Percentiles rank a stretch among this genome's conserved stretches.
phyloP scores from a whole-genome alignment of 176 grass and related monocot species.

The Juncus effusus region DNA sequence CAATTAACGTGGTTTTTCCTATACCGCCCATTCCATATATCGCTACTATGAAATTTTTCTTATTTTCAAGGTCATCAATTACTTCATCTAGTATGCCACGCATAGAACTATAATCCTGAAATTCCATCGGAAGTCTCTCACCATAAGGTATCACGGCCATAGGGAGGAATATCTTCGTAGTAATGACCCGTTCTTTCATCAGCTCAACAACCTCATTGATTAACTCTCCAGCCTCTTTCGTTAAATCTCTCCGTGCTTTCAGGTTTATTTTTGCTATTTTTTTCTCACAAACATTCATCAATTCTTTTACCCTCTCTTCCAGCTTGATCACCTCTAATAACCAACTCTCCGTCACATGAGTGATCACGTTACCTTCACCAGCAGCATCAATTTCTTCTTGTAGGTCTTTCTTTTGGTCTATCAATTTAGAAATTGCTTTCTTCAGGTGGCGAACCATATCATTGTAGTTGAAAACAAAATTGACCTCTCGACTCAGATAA shows the following conservation, averaged over 20 bases:
- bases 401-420: not conserved
- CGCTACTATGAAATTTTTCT: not conserved
- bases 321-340: not conserved
- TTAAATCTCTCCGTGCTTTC: not conserved
- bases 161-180: not conserved
- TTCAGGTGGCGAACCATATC: not conserved
- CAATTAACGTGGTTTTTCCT: conserved; percentile 28
- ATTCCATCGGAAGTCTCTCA: conserved; percentile 2
- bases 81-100: not conserved
- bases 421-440: not conserved
- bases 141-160: not conserved
- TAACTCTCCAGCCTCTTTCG: too few species aligned
- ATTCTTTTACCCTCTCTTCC: not conserved
- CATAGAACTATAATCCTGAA: conserved; percentile 11
- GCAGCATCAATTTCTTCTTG: not conserved
- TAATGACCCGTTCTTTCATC: not conserved
- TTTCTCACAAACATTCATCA: not conserved
- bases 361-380: not conserved
- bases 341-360: not conserved
- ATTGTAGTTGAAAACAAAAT: not conserved
- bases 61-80: conserved; percentile 12
- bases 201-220: not conserved
- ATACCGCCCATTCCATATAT: conserved; percentile 34
- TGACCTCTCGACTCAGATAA: not conserved
- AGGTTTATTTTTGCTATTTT: not conserved